Base-by-base conservation (phyloP, 257 asterid species). In the Coffea canephora region DNA sequence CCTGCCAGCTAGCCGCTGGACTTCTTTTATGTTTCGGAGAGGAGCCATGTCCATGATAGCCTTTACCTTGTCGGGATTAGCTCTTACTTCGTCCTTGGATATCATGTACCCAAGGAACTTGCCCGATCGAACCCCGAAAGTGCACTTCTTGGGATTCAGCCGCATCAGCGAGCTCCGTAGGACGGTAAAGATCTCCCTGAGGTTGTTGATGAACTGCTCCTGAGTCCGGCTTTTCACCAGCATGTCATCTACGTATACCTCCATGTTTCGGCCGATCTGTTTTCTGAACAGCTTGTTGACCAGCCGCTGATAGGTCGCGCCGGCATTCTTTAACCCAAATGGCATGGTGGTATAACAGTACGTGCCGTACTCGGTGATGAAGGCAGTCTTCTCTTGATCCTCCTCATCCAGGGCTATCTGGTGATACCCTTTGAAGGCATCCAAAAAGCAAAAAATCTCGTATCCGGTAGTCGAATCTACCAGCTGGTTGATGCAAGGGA, bases 141-240 rank as follows among this genome's bases (percentile, higher is more conserved):
- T 39, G 41, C 41, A 39, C 41, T 39, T 39, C 41, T 39, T 39
- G 41, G 41, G 41, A 39, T 39, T 39, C 52, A 50, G 15, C 18
- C 57, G 11, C 57, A 12, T 50, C 0, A 2, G 13, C 0, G 5
- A 2, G 3, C 1, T 0, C 1, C 57, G 11, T 0, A 50, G 3
- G 1, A 13, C 1, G 2, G 3, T 16, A 11, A 50, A 3, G 3
- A 12, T 50, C 11, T 50, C 18, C 3, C 18, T 11, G 0, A 50
- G 57, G 3, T 50, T 8, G 5, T 16, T 3, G 0, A 16, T 55
- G 2, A 18, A 1, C 0, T 16, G n/a, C 1, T 55, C 62, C 5
- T 16, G 21, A 19, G n/a, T 2, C 3, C 12, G 23, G 8, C 6
- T 55, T 4, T 55, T 55, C 1, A 55, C 62, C 23, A 55, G n/a